Evolutionary conservation across 306 rosid species (phyloP).

Genomic region (Vachellia collinsii): DNA sequence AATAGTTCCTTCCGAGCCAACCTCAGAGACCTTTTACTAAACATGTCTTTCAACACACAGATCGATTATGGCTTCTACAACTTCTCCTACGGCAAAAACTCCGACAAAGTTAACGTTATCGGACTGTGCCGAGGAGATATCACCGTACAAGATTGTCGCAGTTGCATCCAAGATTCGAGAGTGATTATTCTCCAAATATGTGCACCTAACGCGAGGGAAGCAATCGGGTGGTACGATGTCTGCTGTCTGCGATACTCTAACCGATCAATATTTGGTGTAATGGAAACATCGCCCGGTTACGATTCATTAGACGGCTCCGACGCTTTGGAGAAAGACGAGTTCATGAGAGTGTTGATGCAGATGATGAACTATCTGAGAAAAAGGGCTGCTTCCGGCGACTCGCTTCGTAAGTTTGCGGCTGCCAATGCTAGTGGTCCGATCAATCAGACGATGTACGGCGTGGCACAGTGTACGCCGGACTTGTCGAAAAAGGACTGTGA

Average conservation of each 20-base stretch:
- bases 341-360: neutral
- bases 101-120: conserved; percentile 22
- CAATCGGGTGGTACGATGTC: neutral
- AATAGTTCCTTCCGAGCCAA: neutral
- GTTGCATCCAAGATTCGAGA: neutral
- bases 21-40: neutral
- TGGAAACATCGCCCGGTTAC: neutral
- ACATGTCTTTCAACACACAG: neutral
- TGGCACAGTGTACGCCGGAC: conserved; percentile 48
- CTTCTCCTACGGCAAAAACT: conserved; percentile 12
- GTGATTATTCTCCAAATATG: too few species aligned
- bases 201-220: neutral
- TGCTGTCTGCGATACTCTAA: neutral
- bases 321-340: neutral
- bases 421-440: neutral
- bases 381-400: conserved; percentile 30
- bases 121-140: conserved; percentile 43
- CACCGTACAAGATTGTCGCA: neutral
- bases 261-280: neutral
- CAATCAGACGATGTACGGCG: conserved; percentile 11
- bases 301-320: neutral
- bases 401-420: conserved; percentile 30
- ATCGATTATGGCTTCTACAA: conserved; percentile 33
- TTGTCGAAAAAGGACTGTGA: conserved; percentile 25
- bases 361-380: neutral